Conservation (phyloP, 257 asterid species). For the Knoxia roxburghii region DNA sequence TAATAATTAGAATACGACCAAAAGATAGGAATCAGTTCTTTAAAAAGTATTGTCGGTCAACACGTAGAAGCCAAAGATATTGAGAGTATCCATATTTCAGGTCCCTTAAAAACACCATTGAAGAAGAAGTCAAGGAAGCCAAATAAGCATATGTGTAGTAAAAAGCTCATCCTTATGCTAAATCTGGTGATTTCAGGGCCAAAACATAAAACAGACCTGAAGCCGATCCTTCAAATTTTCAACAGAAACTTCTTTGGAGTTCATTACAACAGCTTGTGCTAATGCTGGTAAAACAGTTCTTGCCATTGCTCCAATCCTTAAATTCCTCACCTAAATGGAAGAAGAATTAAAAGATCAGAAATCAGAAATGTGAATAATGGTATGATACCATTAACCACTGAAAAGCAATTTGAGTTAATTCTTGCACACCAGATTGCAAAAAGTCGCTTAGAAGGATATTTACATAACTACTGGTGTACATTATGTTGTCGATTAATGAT, state of each 20-base stretch:
- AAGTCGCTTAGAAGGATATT: not conserved
- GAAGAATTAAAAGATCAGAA: not conserved
- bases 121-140: not conserved
- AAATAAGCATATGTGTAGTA: not conserved
- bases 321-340: slow-evolving; percentile 62
- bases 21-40: not conserved
- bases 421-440: not conserved
- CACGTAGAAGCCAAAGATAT: not conserved
- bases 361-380: not conserved
- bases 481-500: too few species aligned
- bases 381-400: not conserved
- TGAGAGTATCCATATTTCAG: not conserved
- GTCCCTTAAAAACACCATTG: not conserved
- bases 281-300: slow-evolving; percentile 85
- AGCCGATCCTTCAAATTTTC: slow-evolving; percentile 55
- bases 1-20: not conserved
- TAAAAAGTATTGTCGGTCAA: not conserved
- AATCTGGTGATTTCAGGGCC: slow-evolving; percentile 4
- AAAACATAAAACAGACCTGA: slow-evolving; percentile 49
- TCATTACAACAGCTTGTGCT: slow-evolving; percentile 80
- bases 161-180: not conserved
- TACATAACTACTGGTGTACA: not conserved
- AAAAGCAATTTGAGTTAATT: not conserved
- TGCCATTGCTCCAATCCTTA: slow-evolving; percentile 94
- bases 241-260: slow-evolving; percentile 36